Conservation (phyloP, 1,139 yeast genomes). For the Suhomyces coccinellae region DNA sequence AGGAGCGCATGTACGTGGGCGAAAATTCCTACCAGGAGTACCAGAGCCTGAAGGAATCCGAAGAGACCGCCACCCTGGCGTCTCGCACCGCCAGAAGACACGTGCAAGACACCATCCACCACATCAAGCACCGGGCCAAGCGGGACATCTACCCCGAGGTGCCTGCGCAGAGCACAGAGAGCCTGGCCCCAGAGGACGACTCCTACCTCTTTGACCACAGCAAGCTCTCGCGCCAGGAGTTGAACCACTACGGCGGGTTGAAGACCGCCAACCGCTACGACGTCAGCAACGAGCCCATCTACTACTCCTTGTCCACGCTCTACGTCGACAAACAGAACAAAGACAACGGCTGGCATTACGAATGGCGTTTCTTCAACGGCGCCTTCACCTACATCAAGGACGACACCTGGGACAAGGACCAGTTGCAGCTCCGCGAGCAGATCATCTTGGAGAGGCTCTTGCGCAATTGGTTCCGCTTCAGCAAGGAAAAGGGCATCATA, state of each 20-base stretch:
- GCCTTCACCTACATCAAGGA: conserved; percentile 30
- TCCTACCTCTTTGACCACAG: not conserved
- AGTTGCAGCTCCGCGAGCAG: conserved; percentile 25
- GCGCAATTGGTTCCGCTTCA: conserved; percentile 25
- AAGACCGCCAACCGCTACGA: conserved; percentile 20
- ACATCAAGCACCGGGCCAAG: not conserved
- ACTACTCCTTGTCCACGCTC: conserved; percentile 38
- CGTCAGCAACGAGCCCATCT: conserved; percentile 26
- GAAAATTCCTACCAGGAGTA: not conserved
- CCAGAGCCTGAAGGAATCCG: not conserved
- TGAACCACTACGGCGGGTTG: conserved; percentile 28
- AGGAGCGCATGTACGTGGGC: conserved; percentile 14
- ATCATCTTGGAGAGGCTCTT: conserved; percentile 29
- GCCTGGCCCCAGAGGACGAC: not conserved
- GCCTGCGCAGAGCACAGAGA: not conserved
- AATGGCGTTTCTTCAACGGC: conserved; percentile 42
- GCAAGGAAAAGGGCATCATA: conserved; percentile 32
- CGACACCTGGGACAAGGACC: conserved; percentile 28
- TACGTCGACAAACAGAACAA: conserved; percentile 24
- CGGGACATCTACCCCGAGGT: conserved; percentile 2
- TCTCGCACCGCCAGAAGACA: conserved; percentile 1
- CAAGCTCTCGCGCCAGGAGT: conserved; percentile 21
- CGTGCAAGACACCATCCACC: conserved; percentile 1
- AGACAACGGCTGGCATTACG: conserved; percentile 42
- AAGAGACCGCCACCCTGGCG: too few relatives aligned